Evolutionary conservation across 176 grass and related monocot species (phyloP), one percentile per base, ranked within the genome.

Genomic region (Bothriochloa decipiens): DNA sequence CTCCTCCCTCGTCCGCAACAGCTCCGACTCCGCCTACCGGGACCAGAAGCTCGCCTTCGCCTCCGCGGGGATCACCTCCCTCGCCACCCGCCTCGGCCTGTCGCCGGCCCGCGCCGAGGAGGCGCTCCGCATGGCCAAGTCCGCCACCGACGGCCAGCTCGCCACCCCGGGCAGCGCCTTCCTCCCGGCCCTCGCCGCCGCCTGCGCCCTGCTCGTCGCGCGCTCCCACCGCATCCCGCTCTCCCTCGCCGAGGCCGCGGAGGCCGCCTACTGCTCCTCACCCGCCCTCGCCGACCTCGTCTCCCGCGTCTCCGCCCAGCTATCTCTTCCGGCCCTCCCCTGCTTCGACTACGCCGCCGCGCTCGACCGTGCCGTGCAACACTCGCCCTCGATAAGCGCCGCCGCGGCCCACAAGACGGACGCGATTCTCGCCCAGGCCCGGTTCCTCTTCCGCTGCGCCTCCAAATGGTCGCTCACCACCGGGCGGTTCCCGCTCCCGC

Each of bases 381-480:
- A 32, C 12, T 95, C 88, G 72, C 65, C 62, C 4, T 82, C 86
- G 25, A 47, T 92, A 22, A 2, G 11, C 40, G 50, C 61, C 23
- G 81, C 81, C 11, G 84, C 22, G 3, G 20, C 33, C 15, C 55
- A 84, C 6, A 95, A 65, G 63, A 40, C 76, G 16, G 86, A 86
- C 12, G 69, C 80, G 46, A 80, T 95, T 5, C 87, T 95, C 46
- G 82, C 85, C 20, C 93, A 92, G 18, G 83, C 82, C 11, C 74
- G 86, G 4, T 95, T 95, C 72, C 93, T 95, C 75, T 88, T 90
- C 39, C 62, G 79, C 37, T 95, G 93, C 80, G 82, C 90, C 37
- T 74, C 88, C 65, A 95, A 95, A 71, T 95, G 93, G 90, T 91
- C 91, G 57, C 90, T 95, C 80, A 88, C 93, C 70, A 95, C 93